Evolutionary conservation across 2,329 filamentous ascomycete genomes (phyloP).

Genomic region (Pseudogymnoascus sp.): DNA sequence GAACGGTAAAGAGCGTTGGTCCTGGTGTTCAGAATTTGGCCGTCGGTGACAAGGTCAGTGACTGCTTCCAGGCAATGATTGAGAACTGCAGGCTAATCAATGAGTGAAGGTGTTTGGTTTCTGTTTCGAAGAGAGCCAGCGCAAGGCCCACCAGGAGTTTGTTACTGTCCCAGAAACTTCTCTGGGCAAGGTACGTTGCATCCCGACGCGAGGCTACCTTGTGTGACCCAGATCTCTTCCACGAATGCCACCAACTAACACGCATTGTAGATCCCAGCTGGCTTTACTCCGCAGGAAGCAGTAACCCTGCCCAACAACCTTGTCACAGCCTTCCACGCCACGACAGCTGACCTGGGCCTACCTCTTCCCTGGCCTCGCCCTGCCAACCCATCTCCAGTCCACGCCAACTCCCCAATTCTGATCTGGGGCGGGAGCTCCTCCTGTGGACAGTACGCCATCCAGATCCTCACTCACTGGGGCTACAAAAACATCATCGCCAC

Average conservation of each 20-base stretch:
- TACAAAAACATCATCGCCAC: constrained; percentile 39
- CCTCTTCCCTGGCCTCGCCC: constrained; percentile 47
- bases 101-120: constrained; percentile 39
- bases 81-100: background rate
- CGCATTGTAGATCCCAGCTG: constrained; percentile 32
- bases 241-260: constrained; percentile 17
- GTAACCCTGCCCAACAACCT: constrained; percentile 49
- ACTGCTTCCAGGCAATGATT: background rate
- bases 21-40: constrained; percentile 35
- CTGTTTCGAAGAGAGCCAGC: constrained; percentile 38
- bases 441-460: constrained; percentile 30
- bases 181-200: constrained; percentile 33
- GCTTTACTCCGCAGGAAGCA: constrained; percentile 38
- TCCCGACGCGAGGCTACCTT: background rate
- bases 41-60: constrained; percentile 44
- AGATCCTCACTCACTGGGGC: constrained; percentile 45
- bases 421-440: constrained; percentile 31
- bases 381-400: background rate
- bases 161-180: constrained; percentile 45
- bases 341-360: constrained; percentile 44
- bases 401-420: constrained; percentile 29
- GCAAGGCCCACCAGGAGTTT: constrained; percentile 50
- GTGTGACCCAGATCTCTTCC: constrained; percentile 22
- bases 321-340: constrained; percentile 52
- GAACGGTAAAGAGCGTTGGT: constrained; percentile 46